These are phyloP conservation scores for Tetrahymena malaccensis DNA, from an alignment of 73 alveolate species.

Conservation along the genomic window DNA sequence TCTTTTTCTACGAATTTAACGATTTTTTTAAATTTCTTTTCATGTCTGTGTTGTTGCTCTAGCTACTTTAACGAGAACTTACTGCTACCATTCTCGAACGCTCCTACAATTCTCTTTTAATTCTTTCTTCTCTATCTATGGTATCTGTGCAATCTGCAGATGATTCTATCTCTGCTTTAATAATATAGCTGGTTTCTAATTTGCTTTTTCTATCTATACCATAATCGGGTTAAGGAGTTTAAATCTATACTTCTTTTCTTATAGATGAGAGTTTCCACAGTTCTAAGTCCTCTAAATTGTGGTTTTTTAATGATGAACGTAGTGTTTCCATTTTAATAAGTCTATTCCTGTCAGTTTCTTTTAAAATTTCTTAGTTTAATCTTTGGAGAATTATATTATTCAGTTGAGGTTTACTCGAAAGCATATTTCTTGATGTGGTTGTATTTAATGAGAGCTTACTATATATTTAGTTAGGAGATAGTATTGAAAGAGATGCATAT, in stretches of 20 bases:
- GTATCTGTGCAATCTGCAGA: not conserved
- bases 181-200: not conserved
- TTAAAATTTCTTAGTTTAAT: not conserved
- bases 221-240: not conserved
- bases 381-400: not conserved
- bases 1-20: not conserved
- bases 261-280: not conserved
- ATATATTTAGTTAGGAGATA: not conserved
- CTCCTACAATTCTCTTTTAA: not conserved
- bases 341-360: not conserved
- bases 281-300: not conserved
- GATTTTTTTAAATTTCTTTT: not conserved
- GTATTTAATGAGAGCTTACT: not conserved
- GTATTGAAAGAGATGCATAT: not conserved
- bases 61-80: not conserved
- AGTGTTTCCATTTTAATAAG: not conserved
- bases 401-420: not conserved
- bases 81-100: not conserved
- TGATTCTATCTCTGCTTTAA: not conserved
- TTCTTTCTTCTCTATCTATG: not conserved
- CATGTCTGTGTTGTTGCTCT: not conserved
- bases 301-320: not conserved
- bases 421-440: not conserved
- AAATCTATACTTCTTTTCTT: not conserved
- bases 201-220: not conserved